Base-by-base conservation (phyloP, 2,329 filamentous ascomycete genomes). In the Aplosporella prunicola region DNA sequence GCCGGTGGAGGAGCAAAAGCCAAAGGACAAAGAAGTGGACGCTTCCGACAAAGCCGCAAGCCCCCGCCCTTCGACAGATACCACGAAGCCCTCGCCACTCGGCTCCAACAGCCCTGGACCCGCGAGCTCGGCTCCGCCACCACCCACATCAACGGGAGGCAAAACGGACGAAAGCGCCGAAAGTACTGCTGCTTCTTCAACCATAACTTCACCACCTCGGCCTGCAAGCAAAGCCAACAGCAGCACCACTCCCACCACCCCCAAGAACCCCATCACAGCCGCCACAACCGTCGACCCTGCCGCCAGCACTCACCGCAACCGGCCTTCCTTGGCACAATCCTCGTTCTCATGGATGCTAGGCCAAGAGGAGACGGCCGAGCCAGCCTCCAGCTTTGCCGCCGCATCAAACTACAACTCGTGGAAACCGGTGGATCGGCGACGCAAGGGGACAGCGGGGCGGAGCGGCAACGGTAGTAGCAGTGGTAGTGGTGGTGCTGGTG, bases 311-410 rank as follows among this genome's bases (percentile, higher is more conserved):
- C 27, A 15, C 37, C 72, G 50, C n/a, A 46, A 75, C 14, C 70
- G 79, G 15, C 81, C 80, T 3, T 75, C 71, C 1, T 67, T 86
- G 22, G 79, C 80, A 1, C 80, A 83, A 46, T 85, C 82, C 6
- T 81, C 78, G 4, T 87, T 85, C 55, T 78, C 81, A 1, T 86
- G 80, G 79, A 87, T 87, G 80, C 66, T 87, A 4, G 56, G 55
- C 11, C 52, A 58, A 24, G 58, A 58, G 46, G 14, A 39, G 20
- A 17, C 18, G 9, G 39, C 32, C 18, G 35, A 38, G 4, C 31
- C 33, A 10, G 38, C 42, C 5, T 38, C 35, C 3, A 38, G 29
- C 20, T 60, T 61, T 27, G 55, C 54, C 7, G 51, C 56, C 0
- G 51, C 54, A 3, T 40, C 38, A 2, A 13, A 20, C 5, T 29